Evolutionary conservation across 495 filamentous ascomycete species (phyloP).

Genomic region (Hypoxylon perforatum): DNA sequence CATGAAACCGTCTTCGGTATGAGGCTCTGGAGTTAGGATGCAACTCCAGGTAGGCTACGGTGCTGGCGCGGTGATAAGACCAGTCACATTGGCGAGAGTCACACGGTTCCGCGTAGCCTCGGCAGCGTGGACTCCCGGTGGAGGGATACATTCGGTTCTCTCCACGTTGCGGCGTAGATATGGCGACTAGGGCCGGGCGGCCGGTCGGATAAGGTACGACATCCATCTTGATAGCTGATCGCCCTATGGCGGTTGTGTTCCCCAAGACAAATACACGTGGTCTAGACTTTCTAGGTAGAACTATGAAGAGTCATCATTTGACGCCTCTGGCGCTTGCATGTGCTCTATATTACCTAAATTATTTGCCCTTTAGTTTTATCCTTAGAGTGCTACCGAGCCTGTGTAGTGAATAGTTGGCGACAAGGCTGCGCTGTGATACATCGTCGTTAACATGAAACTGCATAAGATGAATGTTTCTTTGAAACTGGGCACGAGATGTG

Average conservation of each 20-base stretch:
- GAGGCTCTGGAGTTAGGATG: background rate
- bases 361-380: conserved; percentile 4
- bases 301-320: conserved; percentile 14
- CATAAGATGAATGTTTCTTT: conserved; percentile 2
- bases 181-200: conserved; percentile 30
- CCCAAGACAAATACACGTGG: conserved; percentile 21
- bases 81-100: background rate
- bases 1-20: conserved; percentile 3
- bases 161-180: conserved; percentile 26
- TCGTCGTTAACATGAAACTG: conserved; percentile 12
- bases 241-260: background rate
- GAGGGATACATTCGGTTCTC: conserved; percentile 17
- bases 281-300: conserved; percentile 29
- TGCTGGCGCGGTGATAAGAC: conserved; percentile 3
- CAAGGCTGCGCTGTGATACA: conserved; percentile 24
- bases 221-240: conserved; percentile 4
- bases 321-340: conserved; percentile 22
- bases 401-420: background rate
- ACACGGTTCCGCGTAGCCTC: conserved; percentile 7
- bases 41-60: conserved; percentile 18
- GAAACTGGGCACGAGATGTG: conserved; percentile 7
- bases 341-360: conserved; percentile 8
- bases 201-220: conserved; percentile 13
- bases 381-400: background rate
- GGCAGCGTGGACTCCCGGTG: conserved; percentile 4